These are phyloP conservation scores for Gastrolobium villosum DNA, from an alignment of 306 rosid genomes.

Conservation along the genomic window DNA sequence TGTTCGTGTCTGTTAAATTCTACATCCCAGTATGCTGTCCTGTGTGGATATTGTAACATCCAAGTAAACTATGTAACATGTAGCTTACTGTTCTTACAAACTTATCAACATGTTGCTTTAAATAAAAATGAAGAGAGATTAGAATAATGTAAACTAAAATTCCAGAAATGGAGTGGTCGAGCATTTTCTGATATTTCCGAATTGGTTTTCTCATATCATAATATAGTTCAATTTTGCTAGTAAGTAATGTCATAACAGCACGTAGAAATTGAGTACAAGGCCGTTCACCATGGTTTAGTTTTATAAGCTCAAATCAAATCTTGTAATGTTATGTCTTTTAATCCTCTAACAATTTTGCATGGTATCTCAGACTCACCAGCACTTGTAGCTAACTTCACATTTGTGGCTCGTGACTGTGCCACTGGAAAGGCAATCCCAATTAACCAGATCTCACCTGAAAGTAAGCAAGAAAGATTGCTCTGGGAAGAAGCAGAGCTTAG, in stretches of 20 bases:
- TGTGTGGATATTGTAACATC: not conserved
- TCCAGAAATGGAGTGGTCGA: conserved; percentile 10
- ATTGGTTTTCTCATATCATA: conserved; percentile 30
- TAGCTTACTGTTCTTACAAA: conserved; percentile 25
- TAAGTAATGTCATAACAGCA: conserved; percentile 1
- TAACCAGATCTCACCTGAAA: conserved; percentile 75
- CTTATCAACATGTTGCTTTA: not conserved
- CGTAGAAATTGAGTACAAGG: conserved; percentile 8
- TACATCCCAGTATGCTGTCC: conserved; percentile 2
- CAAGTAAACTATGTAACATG: no score
- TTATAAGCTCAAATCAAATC: conserved; percentile 27
- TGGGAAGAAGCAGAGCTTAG: conserved; percentile 89
- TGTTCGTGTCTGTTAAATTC: conserved; percentile 7
- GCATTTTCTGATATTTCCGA: conserved; percentile 5
- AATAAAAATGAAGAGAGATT: not conserved
- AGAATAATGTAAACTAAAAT: not conserved
- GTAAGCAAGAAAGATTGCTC: conserved; percentile 63
- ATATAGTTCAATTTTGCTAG: conserved; percentile 8
- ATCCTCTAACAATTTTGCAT: conserved; percentile 13
- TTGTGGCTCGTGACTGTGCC: conserved; percentile 82
- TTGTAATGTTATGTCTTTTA: conserved; percentile 8
- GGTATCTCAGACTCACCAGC: conserved; percentile 58
- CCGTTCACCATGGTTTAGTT: conserved; percentile 20
- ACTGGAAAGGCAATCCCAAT: conserved; percentile 77
- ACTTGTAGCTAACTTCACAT: conserved; percentile 83